Conservation (phyloP, 371 early-diverging fungal species). For the Mucor lusitanicus region DNA sequence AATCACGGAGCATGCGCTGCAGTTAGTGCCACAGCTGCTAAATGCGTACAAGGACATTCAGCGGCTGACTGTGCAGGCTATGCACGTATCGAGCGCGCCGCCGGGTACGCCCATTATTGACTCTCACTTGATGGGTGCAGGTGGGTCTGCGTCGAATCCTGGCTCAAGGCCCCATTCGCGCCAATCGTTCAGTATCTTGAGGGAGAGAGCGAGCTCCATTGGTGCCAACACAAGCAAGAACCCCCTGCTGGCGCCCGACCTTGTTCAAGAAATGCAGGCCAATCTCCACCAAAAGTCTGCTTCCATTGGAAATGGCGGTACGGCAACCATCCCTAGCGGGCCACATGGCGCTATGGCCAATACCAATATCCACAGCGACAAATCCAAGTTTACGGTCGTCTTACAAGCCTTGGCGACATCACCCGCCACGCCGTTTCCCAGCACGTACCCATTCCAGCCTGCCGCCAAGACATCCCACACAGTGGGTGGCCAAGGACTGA, state of each 20-base stretch:
- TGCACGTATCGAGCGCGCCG: constrained; percentile 27
- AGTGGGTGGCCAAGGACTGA: constrained; percentile 7
- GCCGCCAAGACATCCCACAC: constrained; percentile 15
- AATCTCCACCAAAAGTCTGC: background rate
- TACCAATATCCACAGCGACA: background rate
- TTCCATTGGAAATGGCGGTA: background rate
- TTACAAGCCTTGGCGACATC: constrained; percentile 47
- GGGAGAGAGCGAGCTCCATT: constrained; percentile 21
- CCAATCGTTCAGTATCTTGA: constrained; percentile 20
- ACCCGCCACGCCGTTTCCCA: constrained; percentile 42
- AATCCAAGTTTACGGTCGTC: constrained; percentile 19
- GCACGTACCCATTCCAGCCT: constrained; percentile 42
- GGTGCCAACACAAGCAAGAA: constrained; percentile 1
- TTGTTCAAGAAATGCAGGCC: background rate
- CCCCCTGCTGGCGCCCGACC: background rate
- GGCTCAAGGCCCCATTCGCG: constrained; percentile 14
- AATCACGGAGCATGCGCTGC: constrained; percentile 33
- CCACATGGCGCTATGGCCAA: background rate
- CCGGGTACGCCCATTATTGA: background rate
- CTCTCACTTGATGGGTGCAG: background rate
- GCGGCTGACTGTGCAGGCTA: constrained; percentile 39
- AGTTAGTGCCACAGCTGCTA: constrained; percentile 42
- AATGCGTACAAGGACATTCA: constrained; percentile 51
- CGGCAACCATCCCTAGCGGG: background rate
- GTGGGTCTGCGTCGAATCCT: background rate